A percentile compares a stretch with the other conserved stretches of the same genome.
phyloP scores from a whole-genome alignment of 2,329 filamentous ascomycete genomes.

The Calonectria pteridis region DNA sequence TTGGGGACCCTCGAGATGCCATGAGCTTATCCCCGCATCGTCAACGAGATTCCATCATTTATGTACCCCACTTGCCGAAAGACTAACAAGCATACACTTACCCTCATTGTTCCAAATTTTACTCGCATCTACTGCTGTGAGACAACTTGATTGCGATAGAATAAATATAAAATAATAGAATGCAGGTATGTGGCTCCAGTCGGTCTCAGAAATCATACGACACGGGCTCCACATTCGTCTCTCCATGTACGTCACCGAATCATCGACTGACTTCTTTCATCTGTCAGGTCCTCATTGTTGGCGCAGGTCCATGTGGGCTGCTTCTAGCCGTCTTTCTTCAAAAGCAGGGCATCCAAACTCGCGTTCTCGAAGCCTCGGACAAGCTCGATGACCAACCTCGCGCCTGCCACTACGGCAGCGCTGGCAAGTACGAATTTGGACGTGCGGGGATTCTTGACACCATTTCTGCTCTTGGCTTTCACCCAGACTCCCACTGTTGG shows the following conservation, averaged over 20 bases:
- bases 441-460: not conserved
- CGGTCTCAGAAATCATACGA: not conserved
- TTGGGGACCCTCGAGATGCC: not conserved
- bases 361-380: not conserved
- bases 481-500: not conserved
- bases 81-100: not conserved
- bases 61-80: not conserved
- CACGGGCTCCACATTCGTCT: not conserved
- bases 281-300: not conserved
- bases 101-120: not conserved
- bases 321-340: not conserved
- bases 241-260: not conserved
- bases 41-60: not conserved
- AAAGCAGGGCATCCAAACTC: not conserved
- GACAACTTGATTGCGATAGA: not conserved
- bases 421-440: not conserved
- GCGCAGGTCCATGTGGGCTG: not conserved
- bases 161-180: not conserved
- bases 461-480: not conserved
- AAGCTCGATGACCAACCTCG: not conserved
- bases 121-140: not conserved
- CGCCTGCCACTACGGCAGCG: not conserved
- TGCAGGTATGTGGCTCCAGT: not conserved
- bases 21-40: not conserved
- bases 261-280: not conserved